Percentiles rank a stretch among this genome's conserved stretches.
phyloP scores from a whole-genome alignment of 257 asterid species.

The Rehmannia glutinosa region DNA sequence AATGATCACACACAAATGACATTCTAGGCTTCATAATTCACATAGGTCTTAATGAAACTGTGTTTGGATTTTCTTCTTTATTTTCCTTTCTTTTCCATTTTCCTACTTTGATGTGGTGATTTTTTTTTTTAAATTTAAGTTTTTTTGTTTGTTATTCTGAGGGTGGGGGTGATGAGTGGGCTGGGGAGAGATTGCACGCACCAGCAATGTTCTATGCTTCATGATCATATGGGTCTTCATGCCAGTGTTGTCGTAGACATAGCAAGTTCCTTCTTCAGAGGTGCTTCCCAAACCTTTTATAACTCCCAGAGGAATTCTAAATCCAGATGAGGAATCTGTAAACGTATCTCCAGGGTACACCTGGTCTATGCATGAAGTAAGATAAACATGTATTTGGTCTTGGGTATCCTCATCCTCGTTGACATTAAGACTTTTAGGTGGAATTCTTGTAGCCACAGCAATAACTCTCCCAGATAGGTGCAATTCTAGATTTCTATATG shows the following conservation, averaged over 20 bases:
- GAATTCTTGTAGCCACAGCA: constrained; percentile 77
- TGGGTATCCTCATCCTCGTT: constrained; percentile 37
- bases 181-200: constrained; percentile 15
- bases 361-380: constrained; percentile 34
- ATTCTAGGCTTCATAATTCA: constrained; percentile 4
- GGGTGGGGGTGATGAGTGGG: neutral
- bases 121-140: no score
- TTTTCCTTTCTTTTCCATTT: neutral
- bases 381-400: constrained; percentile 67
- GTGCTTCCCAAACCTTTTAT: constrained; percentile 79
- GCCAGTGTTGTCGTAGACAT: constrained; percentile 55
- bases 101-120: neutral
- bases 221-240: constrained; percentile 73
- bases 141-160: neutral
- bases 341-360: constrained; percentile 13
- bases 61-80: neutral
- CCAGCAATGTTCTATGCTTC: constrained; percentile 93
- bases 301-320: constrained; percentile 57
- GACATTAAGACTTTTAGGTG: constrained; percentile 36
- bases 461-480: constrained; percentile 72
- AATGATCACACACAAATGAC: neutral
- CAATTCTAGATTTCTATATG: constrained; percentile 68
- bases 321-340: constrained; percentile 33
- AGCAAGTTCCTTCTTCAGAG: constrained; percentile 84
- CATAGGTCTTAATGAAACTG: neutral